phyloP scores from a whole-genome alignment of 1,284 basidiomycete species.

The Leccinum pachyderme region DNA sequence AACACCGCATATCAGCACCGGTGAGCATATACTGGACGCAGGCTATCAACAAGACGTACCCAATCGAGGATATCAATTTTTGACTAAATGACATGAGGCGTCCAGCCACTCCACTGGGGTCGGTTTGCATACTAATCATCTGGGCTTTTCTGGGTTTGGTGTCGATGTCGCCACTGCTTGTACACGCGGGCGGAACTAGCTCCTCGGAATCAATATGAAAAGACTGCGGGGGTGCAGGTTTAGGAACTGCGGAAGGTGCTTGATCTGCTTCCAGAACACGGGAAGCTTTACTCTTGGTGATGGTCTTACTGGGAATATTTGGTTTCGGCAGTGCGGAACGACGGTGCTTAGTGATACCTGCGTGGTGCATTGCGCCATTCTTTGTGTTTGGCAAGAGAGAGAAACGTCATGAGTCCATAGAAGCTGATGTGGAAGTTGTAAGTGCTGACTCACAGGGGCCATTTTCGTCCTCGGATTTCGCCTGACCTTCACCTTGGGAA shows the following conservation, averaged over 20 bases:
- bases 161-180: constrained; percentile 21
- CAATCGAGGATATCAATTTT: constrained; percentile 33
- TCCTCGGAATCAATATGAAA: constrained; percentile 11
- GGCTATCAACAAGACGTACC: constrained; percentile 26
- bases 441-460: constrained; percentile 24
- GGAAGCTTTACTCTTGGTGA: constrained; percentile 11
- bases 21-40: constrained; percentile 18
- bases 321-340: constrained; percentile 3
- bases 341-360: constrained; percentile 17
- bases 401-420: constrained; percentile 20
- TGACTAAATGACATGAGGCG: constrained; percentile 37
- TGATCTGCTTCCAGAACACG: constrained; percentile 14
- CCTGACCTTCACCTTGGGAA: constrained; percentile 1
- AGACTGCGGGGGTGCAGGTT: constrained; percentile 15
- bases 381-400: neutral
- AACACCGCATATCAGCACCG: constrained; percentile 17
- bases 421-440: neutral
- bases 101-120: constrained; percentile 24
- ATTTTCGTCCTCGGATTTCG: constrained; percentile 31
- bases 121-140: constrained; percentile 5
- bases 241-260: constrained; percentile 9
- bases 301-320: constrained; percentile 26
- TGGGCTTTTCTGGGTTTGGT: constrained; percentile 12
- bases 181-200: constrained; percentile 22
- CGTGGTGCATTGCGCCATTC: neutral